Conservation (phyloP, 768 basidiomycete genomes). For the Hypholoma fasciculare region DNA sequence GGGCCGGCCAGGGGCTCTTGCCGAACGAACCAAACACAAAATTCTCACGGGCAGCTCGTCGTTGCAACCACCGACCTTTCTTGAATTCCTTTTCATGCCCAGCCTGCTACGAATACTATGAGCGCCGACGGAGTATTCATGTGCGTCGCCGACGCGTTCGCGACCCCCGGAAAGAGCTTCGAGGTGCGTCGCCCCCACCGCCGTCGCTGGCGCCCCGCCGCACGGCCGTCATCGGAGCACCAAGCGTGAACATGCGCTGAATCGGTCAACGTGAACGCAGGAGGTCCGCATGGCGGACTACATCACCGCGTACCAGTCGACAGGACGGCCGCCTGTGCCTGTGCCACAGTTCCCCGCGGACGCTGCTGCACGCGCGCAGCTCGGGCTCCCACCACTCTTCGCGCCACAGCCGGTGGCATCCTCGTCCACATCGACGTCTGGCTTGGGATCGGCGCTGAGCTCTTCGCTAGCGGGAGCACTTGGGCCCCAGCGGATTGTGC, state of each 20-base stretch:
- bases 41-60: background rate
- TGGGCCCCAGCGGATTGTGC: background rate
- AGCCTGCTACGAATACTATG: background rate
- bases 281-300: slow-evolving; percentile 60
- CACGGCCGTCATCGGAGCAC: slow-evolving; percentile 1
- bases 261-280: slow-evolving; percentile 27
- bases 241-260: background rate
- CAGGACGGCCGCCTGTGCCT: slow-evolving; percentile 48
- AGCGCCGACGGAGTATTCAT: slow-evolving; percentile 22
- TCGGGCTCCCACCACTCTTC: slow-evolving; percentile 53
- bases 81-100: background rate
- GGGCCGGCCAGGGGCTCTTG: too few species aligned
- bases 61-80: background rate
- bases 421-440: background rate
- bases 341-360: slow-evolving; percentile 48
- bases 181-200: slow-evolving; percentile 21
- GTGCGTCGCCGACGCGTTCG: slow-evolving; percentile 22
- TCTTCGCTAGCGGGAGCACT: background rate
- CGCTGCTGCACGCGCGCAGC: slow-evolving; percentile 38
- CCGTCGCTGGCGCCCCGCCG: background rate
- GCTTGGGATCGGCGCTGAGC: background rate
- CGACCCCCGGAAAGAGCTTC: slow-evolving; percentile 25
- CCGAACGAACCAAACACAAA: too few species aligned
- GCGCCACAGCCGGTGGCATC: slow-evolving; percentile 31
- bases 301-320: slow-evolving; percentile 43